Base-by-base conservation (phyloP, 306 rosid genomes). In the Citrullus amarus region DNA sequence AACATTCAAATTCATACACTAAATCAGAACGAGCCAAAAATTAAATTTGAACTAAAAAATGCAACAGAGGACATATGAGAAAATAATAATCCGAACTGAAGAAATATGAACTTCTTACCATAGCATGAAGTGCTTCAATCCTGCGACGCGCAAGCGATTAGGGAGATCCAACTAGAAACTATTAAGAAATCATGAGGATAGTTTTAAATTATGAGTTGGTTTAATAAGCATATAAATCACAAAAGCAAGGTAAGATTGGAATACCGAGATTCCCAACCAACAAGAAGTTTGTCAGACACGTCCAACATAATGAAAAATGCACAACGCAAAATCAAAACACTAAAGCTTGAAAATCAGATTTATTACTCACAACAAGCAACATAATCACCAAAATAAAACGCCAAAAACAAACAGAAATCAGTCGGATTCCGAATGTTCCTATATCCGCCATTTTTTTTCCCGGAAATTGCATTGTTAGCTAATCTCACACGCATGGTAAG, bases 41-140 rank as follows among this genome's bases (percentile, higher is more conserved):
- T 11, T 28, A 68, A 68, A 68, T 54, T 22, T 6, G 48, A 54
- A 34, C 25, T 30, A 38, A 34, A 32, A 17, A 51, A 15, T 14
- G 30, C 28, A 6, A 34, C 50, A 54, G 22, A 39, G 5, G 34
- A 39, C 3, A 17, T 3, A 17, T 20, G 14, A 76, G 41, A 41
- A 65, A 15, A 7, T 12, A 4, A 5, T 13, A 78, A 30, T 44
- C 67, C 5, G 58, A 32, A 32, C 63, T 14, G 39, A 73, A 34
- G 36, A 32, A 61, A 84, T 18, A 44, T 2, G 12, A 30, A 79
- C 36, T 48, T 79, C 82, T 54, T 87, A 84, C 90, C 90, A 87
- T 87, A 46, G 76, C 17, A 50, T 17, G 79, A 79, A 44, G 11
- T 12, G 80, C 10, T 79, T 72, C 78, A 14, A 68, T 43, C 54